Base-by-base conservation (phyloP, 306 rosid species). In the Cyamopsis tetragonoloba region DNA sequence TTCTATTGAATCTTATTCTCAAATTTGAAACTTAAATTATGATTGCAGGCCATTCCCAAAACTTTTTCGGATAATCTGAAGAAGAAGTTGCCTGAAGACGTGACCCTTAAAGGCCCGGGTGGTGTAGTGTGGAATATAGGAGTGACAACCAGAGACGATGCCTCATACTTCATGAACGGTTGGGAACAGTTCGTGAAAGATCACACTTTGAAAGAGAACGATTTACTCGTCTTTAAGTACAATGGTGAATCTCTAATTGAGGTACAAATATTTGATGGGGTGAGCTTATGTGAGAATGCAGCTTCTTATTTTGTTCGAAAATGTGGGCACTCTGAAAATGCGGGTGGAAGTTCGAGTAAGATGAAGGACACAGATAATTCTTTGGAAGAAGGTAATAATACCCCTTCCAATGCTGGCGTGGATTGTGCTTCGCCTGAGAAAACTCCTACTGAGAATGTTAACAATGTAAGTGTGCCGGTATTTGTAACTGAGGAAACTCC, bases 161-260 rank as follows among this genome's bases (percentile, higher is more conserved):
- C 70, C 37, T 6, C 70, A 66, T 78, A 75, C 82, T 79, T 89
- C 17, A 66, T 64, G 1, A 35, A 68, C 0, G 93, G 96, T 22
- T 89, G 93, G 96, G 62, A 62, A 61, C 82, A 75, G 32, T 89
- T 89, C 62, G 79, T 71, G 54, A 75, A 68, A 71, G 93, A 84
- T 60, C 84, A 89, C 49, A 44, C 71, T 56, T 53, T 89, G 73
- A 78, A 41, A 51, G 86, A 79, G 80, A 83, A 81, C 77, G 96
- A 89, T 80, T 72, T 87, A 23, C 77, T 89, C 66, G 72, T 86
- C 42, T 89, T 89, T 57, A 84, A 74, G 73, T 89, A 82, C 85
- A 79, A 86, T 38, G 85, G 87, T 4, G 79, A 76, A 32, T 74
- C 88, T 3, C 70, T 39, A 68, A 84, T 89, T 66, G 90, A 84